phyloP scores from a whole-genome alignment of 352 stramenopile species.

The Phytophthora podocarpi region DNA sequence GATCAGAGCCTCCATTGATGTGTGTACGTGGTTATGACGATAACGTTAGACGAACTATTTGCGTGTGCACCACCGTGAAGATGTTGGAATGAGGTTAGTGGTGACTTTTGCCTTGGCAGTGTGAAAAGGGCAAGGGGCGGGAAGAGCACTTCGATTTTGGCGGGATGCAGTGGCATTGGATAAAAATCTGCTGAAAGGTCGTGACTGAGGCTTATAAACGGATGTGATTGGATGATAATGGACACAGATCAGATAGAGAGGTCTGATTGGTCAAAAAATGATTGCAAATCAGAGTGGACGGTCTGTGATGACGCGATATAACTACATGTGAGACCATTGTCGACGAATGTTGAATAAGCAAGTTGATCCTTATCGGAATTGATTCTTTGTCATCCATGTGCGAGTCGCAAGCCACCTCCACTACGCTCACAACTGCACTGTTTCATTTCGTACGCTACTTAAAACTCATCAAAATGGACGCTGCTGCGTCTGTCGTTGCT shows the following conservation, averaged over 20 bases:
- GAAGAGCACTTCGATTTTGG: conserved; percentile 15
- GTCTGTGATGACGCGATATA: conserved; percentile 19
- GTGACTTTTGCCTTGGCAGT: too few relatives aligned
- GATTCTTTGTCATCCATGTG: conserved; percentile 23
- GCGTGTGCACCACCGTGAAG: background rate
- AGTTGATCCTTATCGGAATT: too few relatives aligned
- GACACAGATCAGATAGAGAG: background rate
- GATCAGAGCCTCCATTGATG: conserved; percentile 70
- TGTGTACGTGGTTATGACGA: background rate
- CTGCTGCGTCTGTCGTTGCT: background rate
- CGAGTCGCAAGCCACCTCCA: background rate
- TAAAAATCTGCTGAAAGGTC: conserved; percentile 6
- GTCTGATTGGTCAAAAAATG: conserved; percentile 10
- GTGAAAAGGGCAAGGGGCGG: too few relatives aligned
- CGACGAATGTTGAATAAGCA: conserved; percentile 2
- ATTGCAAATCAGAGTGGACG: conserved; percentile 13
- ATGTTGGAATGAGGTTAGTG: conserved; percentile 24
- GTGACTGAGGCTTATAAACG: background rate
- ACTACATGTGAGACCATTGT: conserved; percentile 29
- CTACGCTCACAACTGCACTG: background rate
- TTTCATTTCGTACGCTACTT: conserved; percentile 21
- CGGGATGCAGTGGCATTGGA: conserved; percentile 19
- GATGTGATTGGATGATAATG: conserved; percentile 11
- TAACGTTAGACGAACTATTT: conserved; percentile 3
- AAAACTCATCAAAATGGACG: conserved; percentile 17